Evolutionary conservation across 1,284 basidiomycete genomes (phyloP).

Genomic region (Papiliotrema laurentii): DNA sequence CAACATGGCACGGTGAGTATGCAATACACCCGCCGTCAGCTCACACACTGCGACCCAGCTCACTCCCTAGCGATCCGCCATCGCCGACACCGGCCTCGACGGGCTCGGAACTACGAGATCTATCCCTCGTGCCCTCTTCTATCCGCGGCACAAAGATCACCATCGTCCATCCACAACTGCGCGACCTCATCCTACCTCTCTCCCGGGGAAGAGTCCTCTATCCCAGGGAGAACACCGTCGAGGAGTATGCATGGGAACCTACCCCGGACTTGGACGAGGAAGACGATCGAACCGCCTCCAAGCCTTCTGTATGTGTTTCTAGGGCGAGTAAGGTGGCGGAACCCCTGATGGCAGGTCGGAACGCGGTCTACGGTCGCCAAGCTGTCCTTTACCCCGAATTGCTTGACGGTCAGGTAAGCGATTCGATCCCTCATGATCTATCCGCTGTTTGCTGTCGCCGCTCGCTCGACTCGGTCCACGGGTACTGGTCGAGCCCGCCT

Average conservation of each 20-base stretch:
- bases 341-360: no score
- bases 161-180: constrained; percentile 46
- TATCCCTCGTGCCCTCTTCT: constrained; percentile 25
- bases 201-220: constrained; percentile 34
- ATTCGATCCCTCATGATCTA: background rate
- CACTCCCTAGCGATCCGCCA: constrained; percentile 25
- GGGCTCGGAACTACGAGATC: constrained; percentile 37
- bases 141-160: constrained; percentile 35
- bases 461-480: background rate
- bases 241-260: constrained; percentile 27
- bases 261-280: constrained; percentile 5
- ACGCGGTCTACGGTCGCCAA: no score
- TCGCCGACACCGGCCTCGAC: constrained; percentile 23
- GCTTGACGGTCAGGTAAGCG: constrained; percentile 42
- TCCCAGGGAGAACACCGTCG: constrained; percentile 28
- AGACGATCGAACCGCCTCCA: background rate
- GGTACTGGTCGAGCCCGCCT: background rate
- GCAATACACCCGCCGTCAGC: background rate
- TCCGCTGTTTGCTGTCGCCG: background rate
- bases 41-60: background rate
- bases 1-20: constrained; percentile 16
- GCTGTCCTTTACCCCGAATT: constrained; percentile 38
- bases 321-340: background rate
- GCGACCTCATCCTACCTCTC: constrained; percentile 43
- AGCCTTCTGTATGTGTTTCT: background rate